Conservation (phyloP, 352 stramenopile genomes). For the Phytopythium litorale region DNA sequence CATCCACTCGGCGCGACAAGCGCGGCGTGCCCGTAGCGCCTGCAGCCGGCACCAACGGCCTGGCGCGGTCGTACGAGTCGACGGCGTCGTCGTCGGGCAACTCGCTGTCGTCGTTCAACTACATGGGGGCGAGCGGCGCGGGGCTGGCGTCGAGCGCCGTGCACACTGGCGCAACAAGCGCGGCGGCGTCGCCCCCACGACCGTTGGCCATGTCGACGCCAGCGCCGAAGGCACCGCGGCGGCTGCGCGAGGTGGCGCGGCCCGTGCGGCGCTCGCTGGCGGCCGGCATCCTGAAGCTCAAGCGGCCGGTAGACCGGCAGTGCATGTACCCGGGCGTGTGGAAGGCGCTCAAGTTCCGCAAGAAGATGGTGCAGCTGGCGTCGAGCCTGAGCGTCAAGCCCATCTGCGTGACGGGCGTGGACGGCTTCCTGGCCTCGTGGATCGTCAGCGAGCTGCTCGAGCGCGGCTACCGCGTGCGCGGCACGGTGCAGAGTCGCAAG, state of each 20-base stretch:
- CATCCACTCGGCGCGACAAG: not conserved
- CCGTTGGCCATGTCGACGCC: slow-evolving; percentile 5
- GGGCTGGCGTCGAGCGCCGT: not conserved
- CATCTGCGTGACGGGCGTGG: slow-evolving; percentile 84
- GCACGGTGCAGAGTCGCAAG: slow-evolving; percentile 83
- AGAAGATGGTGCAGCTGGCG: slow-evolving; percentile 77
- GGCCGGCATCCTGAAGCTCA: slow-evolving; percentile 16
- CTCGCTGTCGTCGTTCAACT: slow-evolving; percentile 20
- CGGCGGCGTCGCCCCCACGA: slow-evolving; percentile 6
- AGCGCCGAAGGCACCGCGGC: slow-evolving; percentile 22
- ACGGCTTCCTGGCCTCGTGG: slow-evolving; percentile 84
- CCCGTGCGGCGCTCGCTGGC: slow-evolving; percentile 10
- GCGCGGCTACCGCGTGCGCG: slow-evolving; percentile 76
- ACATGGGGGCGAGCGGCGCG: slow-evolving; percentile 11
- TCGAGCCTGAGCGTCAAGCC: slow-evolving; percentile 73
- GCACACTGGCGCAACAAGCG: not conserved
- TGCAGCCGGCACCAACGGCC: slow-evolving; percentile 8
- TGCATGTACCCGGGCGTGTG: slow-evolving; percentile 81
- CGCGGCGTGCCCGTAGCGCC: not conserved
- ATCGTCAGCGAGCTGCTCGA: slow-evolving; percentile 78
- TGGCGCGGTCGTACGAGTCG: slow-evolving; percentile 30
- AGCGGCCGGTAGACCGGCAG: slow-evolving; percentile 32
- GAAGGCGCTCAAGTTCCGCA: slow-evolving; percentile 77
- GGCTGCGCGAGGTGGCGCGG: slow-evolving; percentile 24
- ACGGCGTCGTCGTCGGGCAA: slow-evolving; percentile 28